Percentiles rank a stretch among this genome's conserved stretches.
phyloP scores from a whole-genome alignment of 139 green algal genomes.

The Chlorokybus atmophyticus region DNA sequence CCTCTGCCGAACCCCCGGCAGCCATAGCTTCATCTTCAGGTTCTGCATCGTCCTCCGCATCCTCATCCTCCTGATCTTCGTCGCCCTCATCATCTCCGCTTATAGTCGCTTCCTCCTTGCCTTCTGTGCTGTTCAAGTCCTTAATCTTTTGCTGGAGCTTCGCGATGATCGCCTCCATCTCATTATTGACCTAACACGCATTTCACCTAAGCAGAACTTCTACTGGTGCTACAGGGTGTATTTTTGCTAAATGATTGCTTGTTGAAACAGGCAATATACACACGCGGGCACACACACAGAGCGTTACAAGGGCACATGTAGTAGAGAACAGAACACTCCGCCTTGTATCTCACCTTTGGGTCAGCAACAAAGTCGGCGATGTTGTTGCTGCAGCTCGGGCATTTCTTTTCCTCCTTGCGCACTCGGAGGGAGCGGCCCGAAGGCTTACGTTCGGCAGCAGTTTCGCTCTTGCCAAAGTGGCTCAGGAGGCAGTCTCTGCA shows the following conservation, averaged over 20 bases:
- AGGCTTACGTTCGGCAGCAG: constrained; percentile 7
- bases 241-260: no score
- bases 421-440: constrained; percentile 40
- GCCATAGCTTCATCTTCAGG: constrained; percentile 14
- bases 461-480: constrained; percentile 37
- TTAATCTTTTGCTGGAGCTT: constrained; percentile 38
- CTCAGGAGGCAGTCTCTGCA: constrained; percentile 72
- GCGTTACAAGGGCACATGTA: no score
- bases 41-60: not conserved
- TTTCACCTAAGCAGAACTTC: no score
- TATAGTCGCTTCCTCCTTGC: not conserved
- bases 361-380: constrained; percentile 56
- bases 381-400: constrained; percentile 51
- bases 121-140: constrained; percentile 16
- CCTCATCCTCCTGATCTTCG: constrained; percentile 6
- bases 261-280: no score
- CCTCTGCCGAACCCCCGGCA: no score
- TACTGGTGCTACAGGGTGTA: no score
- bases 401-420: constrained; percentile 49
- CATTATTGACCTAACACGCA: constrained; percentile 8
- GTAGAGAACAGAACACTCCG: no score
- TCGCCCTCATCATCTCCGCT: not conserved
- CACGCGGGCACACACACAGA: no score
- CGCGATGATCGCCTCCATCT: constrained; percentile 48
- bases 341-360: constrained; percentile 35